phyloP scores from a whole-genome alignment of 1,139 yeast species.

The Zhuliangozyma blackwelliae region DNA sequence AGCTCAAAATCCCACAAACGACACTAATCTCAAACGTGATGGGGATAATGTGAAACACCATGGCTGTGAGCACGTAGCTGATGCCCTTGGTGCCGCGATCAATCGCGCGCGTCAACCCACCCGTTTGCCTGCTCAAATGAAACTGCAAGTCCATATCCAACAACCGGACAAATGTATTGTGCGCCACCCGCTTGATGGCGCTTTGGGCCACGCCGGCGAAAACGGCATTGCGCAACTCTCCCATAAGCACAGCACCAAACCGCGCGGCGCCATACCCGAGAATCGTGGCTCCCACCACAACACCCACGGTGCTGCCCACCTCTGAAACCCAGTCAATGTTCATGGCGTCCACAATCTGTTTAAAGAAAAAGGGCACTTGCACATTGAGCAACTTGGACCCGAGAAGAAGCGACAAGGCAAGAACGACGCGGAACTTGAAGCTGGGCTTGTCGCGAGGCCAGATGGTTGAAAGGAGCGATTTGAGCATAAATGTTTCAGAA shows the following conservation, averaged over 20 bases:
- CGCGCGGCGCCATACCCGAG: conserved; percentile 92
- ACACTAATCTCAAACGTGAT: conserved; percentile 86
- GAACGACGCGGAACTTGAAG: conserved; percentile 68
- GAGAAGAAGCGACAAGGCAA: conserved; percentile 70
- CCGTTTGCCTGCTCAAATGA: conserved; percentile 89
- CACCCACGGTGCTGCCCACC: conserved; percentile 50
- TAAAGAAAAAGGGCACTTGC: conserved; percentile 94
- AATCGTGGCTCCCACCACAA: conserved; percentile 69
- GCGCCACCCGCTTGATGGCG: conserved; percentile 88
- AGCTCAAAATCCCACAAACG: conserved; percentile 90
- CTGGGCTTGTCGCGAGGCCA: conserved; percentile 84
- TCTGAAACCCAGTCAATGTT: conserved; percentile 78
- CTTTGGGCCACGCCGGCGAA: conserved; percentile 95
- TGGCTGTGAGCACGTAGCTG: conserved; percentile 84
- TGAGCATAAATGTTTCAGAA: conserved; percentile 59
- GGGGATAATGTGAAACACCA: conserved; percentile 96
- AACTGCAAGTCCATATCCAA: conserved; percentile 83
- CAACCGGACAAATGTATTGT: conserved; percentile 79
- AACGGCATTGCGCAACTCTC: conserved; percentile 90
- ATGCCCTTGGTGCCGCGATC: conserved; percentile 98
- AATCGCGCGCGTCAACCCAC: conserved; percentile 92
- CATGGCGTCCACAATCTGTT: conserved; percentile 86
- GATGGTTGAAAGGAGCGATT: conserved; percentile 64
- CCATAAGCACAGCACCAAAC: conserved; percentile 90
- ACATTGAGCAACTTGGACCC: conserved; percentile 84